Conservation (phyloP, 192 early-diverging fungal genomes). For the Coemansia sp. region DNA sequence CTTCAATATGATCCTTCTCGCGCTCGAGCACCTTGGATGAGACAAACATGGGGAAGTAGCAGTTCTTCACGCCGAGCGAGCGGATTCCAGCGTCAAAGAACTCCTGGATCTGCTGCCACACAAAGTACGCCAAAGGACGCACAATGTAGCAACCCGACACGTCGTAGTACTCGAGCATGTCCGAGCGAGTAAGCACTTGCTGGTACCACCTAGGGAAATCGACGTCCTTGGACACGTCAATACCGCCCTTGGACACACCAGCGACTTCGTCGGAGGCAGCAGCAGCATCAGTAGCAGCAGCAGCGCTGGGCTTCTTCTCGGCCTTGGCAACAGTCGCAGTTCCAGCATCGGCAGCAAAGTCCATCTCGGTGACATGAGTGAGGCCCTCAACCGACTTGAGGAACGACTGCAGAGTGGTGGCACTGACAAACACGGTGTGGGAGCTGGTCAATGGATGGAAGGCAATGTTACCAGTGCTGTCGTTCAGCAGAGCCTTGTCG, state of each 20-base stretch:
- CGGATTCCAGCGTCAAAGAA: slow-evolving; percentile 92
- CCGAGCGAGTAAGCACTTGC: slow-evolving; percentile 84
- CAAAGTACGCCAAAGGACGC: slow-evolving; percentile 91
- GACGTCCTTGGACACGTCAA: slow-evolving; percentile 83
- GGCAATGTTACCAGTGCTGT: slow-evolving; percentile 52
- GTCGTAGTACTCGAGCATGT: slow-evolving; percentile 99
- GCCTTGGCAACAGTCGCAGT: slow-evolving; percentile 46
- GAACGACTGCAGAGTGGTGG: slow-evolving; percentile 59
- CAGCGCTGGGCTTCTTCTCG: slow-evolving; percentile 56
- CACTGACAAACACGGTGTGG: slow-evolving; percentile 63
- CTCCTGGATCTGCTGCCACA: slow-evolving; percentile 96
- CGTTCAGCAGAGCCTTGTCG: slow-evolving; percentile 64
- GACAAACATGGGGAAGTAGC: slow-evolving; percentile 99
- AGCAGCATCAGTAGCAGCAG: slow-evolving; percentile 53
- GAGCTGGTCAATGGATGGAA: slow-evolving; percentile 69
- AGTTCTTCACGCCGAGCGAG: slow-evolving; percentile 92
- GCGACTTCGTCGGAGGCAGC: slow-evolving; percentile 36
- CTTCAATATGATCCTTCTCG: slow-evolving; percentile 99
- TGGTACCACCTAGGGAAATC: slow-evolving; percentile 95
- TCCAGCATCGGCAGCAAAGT: slow-evolving; percentile 59
- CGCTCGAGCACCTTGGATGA: slow-evolving; percentile 80
- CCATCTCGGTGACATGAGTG: slow-evolving; percentile 58
- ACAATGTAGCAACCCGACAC: slow-evolving; percentile 98
- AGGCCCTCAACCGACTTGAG: slow-evolving; percentile 61
- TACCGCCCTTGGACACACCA: slow-evolving; percentile 77